Conservation (phyloP, 2,329 filamentous ascomycete species). For the Alternaria burnsii region DNA sequence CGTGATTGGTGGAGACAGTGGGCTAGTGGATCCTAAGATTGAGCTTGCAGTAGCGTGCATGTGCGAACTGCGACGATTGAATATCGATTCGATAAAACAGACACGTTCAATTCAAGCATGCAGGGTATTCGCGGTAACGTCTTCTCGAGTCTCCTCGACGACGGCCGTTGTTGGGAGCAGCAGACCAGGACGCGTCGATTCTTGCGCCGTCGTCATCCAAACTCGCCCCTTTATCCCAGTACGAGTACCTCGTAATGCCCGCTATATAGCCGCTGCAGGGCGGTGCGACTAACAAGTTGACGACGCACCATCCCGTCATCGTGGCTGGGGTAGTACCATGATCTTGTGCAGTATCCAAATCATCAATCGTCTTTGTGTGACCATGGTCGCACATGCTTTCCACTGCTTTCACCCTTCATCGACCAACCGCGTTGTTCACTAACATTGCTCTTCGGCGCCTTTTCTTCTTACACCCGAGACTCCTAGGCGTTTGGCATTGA, state of each 20-base stretch:
- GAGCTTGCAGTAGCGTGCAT: conserved; percentile 2
- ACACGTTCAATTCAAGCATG: conserved; percentile 14
- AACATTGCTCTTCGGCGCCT: conserved; percentile 3
- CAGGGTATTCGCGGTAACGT: background rate
- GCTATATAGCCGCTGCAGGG: conserved; percentile 16
- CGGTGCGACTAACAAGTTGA: conserved; percentile 6
- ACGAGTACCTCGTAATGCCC: background rate
- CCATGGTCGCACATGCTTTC: background rate
- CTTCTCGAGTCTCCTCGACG: background rate
- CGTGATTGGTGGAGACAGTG: conserved; percentile 22
- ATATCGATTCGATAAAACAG: conserved; percentile 16
- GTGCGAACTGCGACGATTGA: conserved; percentile 9
- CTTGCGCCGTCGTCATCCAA: conserved; percentile 3
- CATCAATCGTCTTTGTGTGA: conserved; percentile 14
- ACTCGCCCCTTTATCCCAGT: conserved; percentile 5
- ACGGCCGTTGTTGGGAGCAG: conserved; percentile 1
- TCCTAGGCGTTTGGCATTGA: conserved; percentile 39
- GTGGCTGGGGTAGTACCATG: conserved; percentile 43
- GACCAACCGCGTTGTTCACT: conserved; percentile 3
- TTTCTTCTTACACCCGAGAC: conserved; percentile 36
- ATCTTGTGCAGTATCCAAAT: conserved; percentile 16
- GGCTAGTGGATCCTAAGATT: conserved; percentile 10
- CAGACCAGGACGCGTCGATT: background rate
- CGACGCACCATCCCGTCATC: conserved; percentile 26
- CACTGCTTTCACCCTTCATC: background rate